Conservation (phyloP, 2,329 filamentous ascomycete genomes). For the Beauveria sp. region DNA sequence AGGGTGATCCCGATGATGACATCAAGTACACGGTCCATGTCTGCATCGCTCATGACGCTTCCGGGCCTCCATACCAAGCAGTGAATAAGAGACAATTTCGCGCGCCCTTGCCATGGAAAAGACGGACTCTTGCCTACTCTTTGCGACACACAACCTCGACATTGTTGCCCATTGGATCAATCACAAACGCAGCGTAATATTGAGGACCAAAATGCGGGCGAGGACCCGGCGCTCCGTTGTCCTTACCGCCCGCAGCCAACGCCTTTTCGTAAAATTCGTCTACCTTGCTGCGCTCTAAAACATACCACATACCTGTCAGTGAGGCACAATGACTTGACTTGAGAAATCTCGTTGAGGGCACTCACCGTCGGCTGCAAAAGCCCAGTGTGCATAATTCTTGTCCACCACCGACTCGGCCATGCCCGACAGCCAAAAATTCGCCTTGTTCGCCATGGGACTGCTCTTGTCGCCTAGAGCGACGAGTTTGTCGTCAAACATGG, state of each 20-base stretch:
- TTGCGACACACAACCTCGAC: conserved; percentile 31
- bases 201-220: conserved; percentile 29
- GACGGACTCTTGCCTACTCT: not conserved
- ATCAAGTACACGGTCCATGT: too few species aligned
- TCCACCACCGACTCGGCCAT: not conserved
- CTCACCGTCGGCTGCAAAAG: conserved; percentile 4
- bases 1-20: too few species aligned
- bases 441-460: conserved; percentile 3
- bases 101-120: too few species aligned
- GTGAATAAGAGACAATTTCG: not conserved
- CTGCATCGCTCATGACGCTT: too few species aligned
- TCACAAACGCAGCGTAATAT: conserved; percentile 39
- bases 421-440: conserved; percentile 10
- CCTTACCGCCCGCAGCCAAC: conserved; percentile 30
- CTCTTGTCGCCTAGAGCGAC: conserved; percentile 8
- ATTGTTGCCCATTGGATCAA: conserved; percentile 39
- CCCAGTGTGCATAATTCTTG: conserved; percentile 6
- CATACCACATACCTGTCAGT: too few species aligned
- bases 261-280: conserved; percentile 32
- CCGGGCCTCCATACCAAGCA: too few species aligned
- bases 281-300: conserved; percentile 29
- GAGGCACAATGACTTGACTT: too few species aligned
- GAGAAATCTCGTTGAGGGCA: too few species aligned
- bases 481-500: conserved; percentile 7
- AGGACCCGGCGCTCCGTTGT: conserved; percentile 35